Percentiles rank a stretch among this genome's conserved stretches.
Conservation (phyloP, 1,284 basidiomycete genomes). For the Microbotryum scabiosae region DNA sequence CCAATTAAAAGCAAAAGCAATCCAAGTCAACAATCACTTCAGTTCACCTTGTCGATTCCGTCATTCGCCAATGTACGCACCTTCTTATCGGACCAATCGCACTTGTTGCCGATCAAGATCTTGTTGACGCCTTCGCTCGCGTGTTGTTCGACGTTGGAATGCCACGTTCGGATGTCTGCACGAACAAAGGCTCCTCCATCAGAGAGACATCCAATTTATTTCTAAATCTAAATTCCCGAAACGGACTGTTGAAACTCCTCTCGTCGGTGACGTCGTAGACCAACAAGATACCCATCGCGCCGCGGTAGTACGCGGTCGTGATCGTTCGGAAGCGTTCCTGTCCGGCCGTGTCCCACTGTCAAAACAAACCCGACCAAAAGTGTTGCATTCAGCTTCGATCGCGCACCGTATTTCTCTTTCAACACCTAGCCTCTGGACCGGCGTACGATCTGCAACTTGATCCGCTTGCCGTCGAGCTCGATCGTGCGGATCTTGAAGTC, state of each 20-base stretch:
- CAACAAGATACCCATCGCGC: constrained; percentile 97
- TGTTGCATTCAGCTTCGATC: too few species aligned
- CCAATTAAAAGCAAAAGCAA: not conserved
- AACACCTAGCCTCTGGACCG: too few species aligned
- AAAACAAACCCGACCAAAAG: too few species aligned
- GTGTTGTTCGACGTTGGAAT: constrained; percentile 96
- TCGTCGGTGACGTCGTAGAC: constrained; percentile 99
- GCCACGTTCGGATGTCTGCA: constrained; percentile 96
- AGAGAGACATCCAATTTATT: not conserved
- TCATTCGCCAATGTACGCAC: constrained; percentile 15
- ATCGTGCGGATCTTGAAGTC: constrained; percentile 97
- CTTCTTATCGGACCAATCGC: constrained; percentile 95
- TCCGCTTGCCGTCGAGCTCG: constrained; percentile 89
- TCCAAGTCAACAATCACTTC: too few species aligned
- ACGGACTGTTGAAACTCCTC: constrained; percentile 90
- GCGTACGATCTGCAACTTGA: constrained; percentile 90
- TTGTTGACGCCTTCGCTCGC: constrained; percentile 98
- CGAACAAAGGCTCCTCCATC: not conserved
- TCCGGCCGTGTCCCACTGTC: constrained; percentile 94
- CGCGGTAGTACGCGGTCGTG: constrained; percentile 99
- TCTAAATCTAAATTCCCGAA: not conserved
- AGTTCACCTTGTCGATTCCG: not conserved
- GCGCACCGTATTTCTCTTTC: too few species aligned
- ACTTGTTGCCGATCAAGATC: constrained; percentile 98
- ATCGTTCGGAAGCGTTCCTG: constrained; percentile 99